These are phyloP conservation scores for Geranium incanum DNA, from an alignment of 441 rosid species.

Conservation along the genomic window DNA sequence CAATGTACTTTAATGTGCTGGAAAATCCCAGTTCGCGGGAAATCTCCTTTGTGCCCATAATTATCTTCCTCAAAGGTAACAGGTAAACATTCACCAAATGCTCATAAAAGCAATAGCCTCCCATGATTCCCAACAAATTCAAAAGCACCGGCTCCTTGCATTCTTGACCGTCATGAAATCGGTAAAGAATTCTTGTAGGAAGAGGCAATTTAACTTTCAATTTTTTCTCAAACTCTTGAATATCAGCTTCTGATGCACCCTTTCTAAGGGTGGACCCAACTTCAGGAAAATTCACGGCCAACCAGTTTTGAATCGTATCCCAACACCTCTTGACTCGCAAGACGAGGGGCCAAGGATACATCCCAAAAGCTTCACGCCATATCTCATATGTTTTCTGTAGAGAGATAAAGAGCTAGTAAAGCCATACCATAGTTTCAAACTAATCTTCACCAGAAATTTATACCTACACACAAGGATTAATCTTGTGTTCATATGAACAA, in stretches of 20 bases:
- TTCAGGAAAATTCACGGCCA: constrained; percentile 57
- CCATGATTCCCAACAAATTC: constrained; percentile 54
- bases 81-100: constrained; percentile 60
- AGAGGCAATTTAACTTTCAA: constrained; percentile 64
- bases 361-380: constrained; percentile 63
- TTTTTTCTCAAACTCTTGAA: constrained; percentile 37
- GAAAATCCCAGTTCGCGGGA: constrained; percentile 23
- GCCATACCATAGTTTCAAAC: constrained; percentile 4
- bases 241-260: constrained; percentile 68
- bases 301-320: constrained; percentile 59
- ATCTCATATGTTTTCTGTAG: constrained; percentile 47
- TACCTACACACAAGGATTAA: constrained; percentile 2
- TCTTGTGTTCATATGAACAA: background rate
- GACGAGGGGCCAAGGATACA: constrained; percentile 83
- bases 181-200: constrained; percentile 69
- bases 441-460: background rate
- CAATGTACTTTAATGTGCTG: constrained; percentile 27
- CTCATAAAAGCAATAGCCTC: constrained; percentile 52
- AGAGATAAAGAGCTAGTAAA: constrained; percentile 3
- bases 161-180: constrained; percentile 77
- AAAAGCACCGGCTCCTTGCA: constrained; percentile 5
- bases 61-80: constrained; percentile 44
- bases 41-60: constrained; percentile 34
- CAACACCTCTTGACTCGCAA: constrained; percentile 61
- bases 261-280: constrained; percentile 50